A percentile compares a stretch with the other conserved stretches of the same genome.
Conservation (phyloP, 805 yeast genomes). For the Pichia insulana region DNA sequence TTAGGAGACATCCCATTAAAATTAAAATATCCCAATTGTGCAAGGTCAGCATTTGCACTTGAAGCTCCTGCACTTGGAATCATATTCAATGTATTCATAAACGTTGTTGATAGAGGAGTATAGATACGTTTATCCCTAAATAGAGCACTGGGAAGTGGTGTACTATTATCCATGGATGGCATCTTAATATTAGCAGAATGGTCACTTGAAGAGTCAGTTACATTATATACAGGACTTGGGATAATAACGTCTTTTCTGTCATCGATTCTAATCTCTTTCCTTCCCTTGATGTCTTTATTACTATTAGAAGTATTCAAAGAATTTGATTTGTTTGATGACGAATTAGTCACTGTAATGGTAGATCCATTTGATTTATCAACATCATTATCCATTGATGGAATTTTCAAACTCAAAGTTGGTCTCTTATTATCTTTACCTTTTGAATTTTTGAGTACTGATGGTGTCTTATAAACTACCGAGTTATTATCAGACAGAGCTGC, state of each 20-base stretch:
- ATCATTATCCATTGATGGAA: constrained; percentile 35
- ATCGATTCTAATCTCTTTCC: neutral
- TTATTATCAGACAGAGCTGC: neutral
- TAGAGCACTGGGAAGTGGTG: constrained; percentile 5
- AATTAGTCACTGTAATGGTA: constrained; percentile 9
- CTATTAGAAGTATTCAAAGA: neutral
- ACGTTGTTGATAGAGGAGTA: constrained; percentile 5
- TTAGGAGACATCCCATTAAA: constrained; percentile 29
- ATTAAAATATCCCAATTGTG: constrained; percentile 21
- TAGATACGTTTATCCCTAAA: constrained; percentile 6
- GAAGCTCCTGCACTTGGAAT: constrained; percentile 3
- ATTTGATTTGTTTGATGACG: constrained; percentile 4
- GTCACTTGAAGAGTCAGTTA: constrained; percentile 9
- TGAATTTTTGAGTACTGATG: constrained; percentile 1
- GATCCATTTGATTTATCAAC: constrained; percentile 30
- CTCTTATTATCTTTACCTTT: constrained; percentile 23
- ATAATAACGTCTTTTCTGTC: neutral
- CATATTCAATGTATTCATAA: constrained; percentile 14
- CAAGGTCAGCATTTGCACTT: constrained; percentile 5
- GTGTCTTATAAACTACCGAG: constrained; percentile 3
- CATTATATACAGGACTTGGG: constrained; percentile 6
- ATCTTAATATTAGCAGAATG: constrained; percentile 10
- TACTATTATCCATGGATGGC: constrained; percentile 1
- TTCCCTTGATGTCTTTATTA: constrained; percentile 2
- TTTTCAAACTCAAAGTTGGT: constrained; percentile 56